Base-by-base conservation (phyloP, 1,284 basidiomycete species). In the Prillingera fragicola region DNA sequence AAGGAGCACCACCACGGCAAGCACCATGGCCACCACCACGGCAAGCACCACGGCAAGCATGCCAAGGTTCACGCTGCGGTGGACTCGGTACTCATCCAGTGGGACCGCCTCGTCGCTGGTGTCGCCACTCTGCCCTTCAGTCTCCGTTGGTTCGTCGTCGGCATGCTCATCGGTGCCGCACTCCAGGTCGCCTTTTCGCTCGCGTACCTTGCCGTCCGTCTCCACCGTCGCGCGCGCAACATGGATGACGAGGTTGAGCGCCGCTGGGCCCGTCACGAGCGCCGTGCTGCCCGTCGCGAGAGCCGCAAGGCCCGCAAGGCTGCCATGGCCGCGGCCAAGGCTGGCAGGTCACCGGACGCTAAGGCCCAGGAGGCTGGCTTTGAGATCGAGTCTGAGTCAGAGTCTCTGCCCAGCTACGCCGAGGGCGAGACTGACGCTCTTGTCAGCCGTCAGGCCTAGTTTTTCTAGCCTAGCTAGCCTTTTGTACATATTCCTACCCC, bases 351-450 rank as follows among this genome's bases (percentile, higher is more conserved):
- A n/a, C n/a, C n/a, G n/a, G n/a, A n/a, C n/a, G n/a, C n/a, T n/a
- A 37, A 43, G 42, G 42, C 42, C 23, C 29, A 14, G 18, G 42
- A 43, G 42, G 42, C 44, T 6, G 47, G 47, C 24, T 49, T 33
- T 23, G 41, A 24, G 22, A 15, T 17, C 28, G 42, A 40, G 28
- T 24, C 5, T 13, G 47, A 49, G 42, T 24, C 5, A 10, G 47
- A 49, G 42, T 41, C 38, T 13, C 38, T 49, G 19, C 47, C 47
- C 2, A 43, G 41, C 26, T 38, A 44, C 42, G 38, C 33, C 12
- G 47, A 49, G 33, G 38, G 38, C 34, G 47, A 49, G 47, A 43
- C 33, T 5, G 47, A 49, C 42, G 25, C 38, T 2, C 47, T 49
- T 9, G 47, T 49, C 29, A 26, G n/a, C 13, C 45, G 45, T 37